A percentile compares a stretch with the other conserved stretches of the same genome.
phyloP scores from a whole-genome alignment of 1,284 basidiomycete species.

The Ceratorhiza oryzae-sativae region DNA sequence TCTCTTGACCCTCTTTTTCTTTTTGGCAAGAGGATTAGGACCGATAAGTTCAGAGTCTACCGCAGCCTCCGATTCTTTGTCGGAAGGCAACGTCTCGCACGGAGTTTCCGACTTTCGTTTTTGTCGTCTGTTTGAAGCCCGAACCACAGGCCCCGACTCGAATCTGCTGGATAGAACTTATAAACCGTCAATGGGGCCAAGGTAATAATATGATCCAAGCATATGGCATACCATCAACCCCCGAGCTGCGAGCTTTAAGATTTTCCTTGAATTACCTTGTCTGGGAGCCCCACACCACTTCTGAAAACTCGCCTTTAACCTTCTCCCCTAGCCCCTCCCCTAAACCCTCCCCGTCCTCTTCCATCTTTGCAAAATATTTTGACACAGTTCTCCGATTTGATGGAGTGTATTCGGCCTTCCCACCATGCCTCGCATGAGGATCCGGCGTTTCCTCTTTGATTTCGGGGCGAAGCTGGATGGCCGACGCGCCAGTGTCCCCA shows the following conservation, averaged over 20 bases:
- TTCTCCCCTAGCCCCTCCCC: neutral
- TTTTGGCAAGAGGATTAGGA: constrained; percentile 36
- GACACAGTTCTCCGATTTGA: neutral
- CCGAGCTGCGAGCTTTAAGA: too few species aligned
- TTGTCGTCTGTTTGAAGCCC: neutral
- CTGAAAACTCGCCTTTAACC: neutral
- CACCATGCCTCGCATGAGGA: neutral
- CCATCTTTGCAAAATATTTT: neutral
- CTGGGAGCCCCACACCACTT: too few species aligned
- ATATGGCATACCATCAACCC: too few species aligned
- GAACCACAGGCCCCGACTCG: neutral
- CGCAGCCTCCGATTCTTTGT: neutral
- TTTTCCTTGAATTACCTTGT: too few species aligned
- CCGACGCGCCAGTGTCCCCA: neutral
- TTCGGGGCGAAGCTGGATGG: neutral
- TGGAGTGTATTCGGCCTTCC: neutral
- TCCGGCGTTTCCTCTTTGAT: neutral
- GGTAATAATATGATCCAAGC: too few species aligned
- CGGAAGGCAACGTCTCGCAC: neutral
- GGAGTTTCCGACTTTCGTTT: neutral
- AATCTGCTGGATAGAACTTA: too few species aligned
- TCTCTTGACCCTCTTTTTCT: constrained; percentile 47
- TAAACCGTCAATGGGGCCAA: too few species aligned
- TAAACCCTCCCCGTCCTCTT: neutral
- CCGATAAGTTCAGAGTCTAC: neutral